Conservation (phyloP, 23 red algal species). For the Chondrus crispus region DNA sequence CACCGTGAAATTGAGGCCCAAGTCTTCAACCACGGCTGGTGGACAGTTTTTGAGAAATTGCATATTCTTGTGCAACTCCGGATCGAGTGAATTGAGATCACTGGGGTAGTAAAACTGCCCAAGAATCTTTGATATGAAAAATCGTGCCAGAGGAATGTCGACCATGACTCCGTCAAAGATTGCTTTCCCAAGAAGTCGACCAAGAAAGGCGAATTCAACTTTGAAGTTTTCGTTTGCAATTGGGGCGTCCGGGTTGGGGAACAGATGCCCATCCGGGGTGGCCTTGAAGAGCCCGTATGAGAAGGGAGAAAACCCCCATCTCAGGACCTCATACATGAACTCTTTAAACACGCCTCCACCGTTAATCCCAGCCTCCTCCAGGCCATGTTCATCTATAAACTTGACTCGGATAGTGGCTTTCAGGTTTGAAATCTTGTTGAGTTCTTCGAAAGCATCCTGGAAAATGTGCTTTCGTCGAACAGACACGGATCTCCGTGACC, state of each 20-base stretch:
- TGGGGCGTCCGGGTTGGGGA: slow-evolving; percentile 82
- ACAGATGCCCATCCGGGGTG: slow-evolving; percentile 77
- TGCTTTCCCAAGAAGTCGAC: slow-evolving; percentile 95
- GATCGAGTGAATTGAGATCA: slow-evolving; percentile 88
- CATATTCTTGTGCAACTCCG: slow-evolving; percentile 92
- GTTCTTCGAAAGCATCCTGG: slow-evolving; percentile 79
- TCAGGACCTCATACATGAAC: slow-evolving; percentile 92
- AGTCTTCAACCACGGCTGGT: slow-evolving; percentile 56
- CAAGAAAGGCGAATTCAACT: slow-evolving; percentile 84
- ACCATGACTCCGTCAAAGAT: slow-evolving; percentile 89
- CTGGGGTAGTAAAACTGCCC: slow-evolving; percentile 74
- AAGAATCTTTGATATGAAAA: slow-evolving; percentile 86
- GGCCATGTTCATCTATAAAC: slow-evolving; percentile 95
- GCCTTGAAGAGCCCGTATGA: slow-evolving; percentile 88
- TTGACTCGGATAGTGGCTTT: slow-evolving; percentile 70
- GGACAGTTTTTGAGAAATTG: slow-evolving; percentile 71
- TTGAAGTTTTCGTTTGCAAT: slow-evolving; percentile 70
- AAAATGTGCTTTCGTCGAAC: slow-evolving; percentile 84
- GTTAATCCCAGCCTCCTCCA: slow-evolving; percentile 98
- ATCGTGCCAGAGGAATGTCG: slow-evolving; percentile 85
- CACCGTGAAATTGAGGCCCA: slow-evolving; percentile 89
- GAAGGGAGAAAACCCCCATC: slow-evolving; percentile 78
- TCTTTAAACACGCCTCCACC: slow-evolving; percentile 99
- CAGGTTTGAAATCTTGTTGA: slow-evolving; percentile 49
- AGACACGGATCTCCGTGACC: slow-evolving; percentile 67